Conservation (phyloP, 1,284 basidiomycete genomes). For the Fomes fomentarius region DNA sequence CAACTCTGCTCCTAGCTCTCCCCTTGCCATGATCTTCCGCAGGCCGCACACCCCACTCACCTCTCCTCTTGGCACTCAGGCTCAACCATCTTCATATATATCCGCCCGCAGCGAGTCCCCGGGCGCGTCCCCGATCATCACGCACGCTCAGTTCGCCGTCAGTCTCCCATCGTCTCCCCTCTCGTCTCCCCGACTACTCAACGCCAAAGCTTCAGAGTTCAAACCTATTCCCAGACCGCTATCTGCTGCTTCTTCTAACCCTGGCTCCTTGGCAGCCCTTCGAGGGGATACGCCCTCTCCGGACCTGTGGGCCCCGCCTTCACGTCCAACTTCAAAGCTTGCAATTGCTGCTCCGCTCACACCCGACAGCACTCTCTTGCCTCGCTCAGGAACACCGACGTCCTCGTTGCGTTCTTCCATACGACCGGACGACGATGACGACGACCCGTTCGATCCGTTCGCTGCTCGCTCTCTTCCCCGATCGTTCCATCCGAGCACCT, state of each 20-base stretch:
- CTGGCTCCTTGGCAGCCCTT: constrained; percentile 54
- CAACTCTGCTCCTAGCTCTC: constrained; percentile 68
- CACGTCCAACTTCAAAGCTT: constrained; percentile 78
- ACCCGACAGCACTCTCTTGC: constrained; percentile 68
- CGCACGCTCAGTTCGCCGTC: constrained; percentile 68
- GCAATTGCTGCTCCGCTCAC: constrained; percentile 88
- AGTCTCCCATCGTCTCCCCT: constrained; percentile 64
- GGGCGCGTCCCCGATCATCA: constrained; percentile 68
- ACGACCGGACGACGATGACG: constrained; percentile 59
- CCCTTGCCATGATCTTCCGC: constrained; percentile 70
- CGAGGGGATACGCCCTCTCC: constrained; percentile 78
- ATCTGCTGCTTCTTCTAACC: constrained; percentile 70
- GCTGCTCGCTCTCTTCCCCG: constrained; percentile 49
- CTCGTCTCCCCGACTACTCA: constrained; percentile 56
- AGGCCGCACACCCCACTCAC: constrained; percentile 76
- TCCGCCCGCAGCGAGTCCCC: constrained; percentile 63
- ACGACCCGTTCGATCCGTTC: constrained; percentile 80
- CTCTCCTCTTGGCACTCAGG: constrained; percentile 64
- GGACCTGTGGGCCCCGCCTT: constrained; percentile 77
- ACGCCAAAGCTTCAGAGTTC: constrained; percentile 70
- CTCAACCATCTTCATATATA: constrained; percentile 62
- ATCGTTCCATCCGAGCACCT: constrained; percentile 64
- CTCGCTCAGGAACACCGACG: constrained; percentile 53
- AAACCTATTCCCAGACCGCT: constrained; percentile 74
- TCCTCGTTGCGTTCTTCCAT: constrained; percentile 65